Evolutionary conservation across 2,329 filamentous ascomycete species (phyloP).

Genomic region (Xylariales sp.): DNA sequence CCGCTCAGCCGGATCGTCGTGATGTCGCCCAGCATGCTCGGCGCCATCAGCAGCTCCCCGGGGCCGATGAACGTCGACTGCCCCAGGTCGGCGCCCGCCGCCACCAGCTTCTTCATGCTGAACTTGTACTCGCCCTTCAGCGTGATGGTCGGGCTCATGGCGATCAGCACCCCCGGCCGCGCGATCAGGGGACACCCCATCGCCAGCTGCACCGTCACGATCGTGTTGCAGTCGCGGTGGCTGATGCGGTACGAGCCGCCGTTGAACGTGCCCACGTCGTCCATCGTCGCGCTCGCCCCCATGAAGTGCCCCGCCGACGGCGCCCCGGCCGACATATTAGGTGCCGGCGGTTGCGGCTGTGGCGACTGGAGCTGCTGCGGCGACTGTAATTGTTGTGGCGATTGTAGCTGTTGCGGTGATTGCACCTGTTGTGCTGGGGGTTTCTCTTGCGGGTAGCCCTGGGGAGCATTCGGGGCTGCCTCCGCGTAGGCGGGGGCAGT

Average conservation of each 20-base stretch:
- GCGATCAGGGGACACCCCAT: constrained; percentile 85
- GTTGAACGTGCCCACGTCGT: constrained; percentile 97
- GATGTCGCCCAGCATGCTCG: constrained; percentile 84
- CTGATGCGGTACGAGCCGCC: constrained; percentile 94
- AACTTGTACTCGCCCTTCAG: constrained; percentile 88
- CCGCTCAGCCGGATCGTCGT: constrained; percentile 80
- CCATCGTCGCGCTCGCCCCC: constrained; percentile 72
- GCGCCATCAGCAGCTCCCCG: constrained; percentile 88
- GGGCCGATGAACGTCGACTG: constrained; percentile 87
- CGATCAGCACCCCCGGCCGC: constrained; percentile 91
- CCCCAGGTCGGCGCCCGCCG: constrained; percentile 81
- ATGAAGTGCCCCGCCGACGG: constrained; percentile 67
- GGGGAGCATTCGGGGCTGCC: constrained; percentile 38
- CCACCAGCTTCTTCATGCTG: constrained; percentile 89
- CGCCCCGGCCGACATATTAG: constrained; percentile 53
- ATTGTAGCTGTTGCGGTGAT: neutral
- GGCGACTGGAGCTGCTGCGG: constrained; percentile 9
- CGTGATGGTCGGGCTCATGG: constrained; percentile 90
- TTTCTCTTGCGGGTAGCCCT: constrained; percentile 52
- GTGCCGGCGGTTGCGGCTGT: constrained; percentile 42
- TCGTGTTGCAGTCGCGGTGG: constrained; percentile 89
- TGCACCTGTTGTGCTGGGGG: constrained; percentile 31
- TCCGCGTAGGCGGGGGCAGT: constrained; percentile 46
- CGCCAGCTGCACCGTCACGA: constrained; percentile 88
- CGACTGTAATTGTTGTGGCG: neutral